Base-by-base conservation (phyloP, 495 filamentous ascomycete genomes). In the Collariella sp. region DNA sequence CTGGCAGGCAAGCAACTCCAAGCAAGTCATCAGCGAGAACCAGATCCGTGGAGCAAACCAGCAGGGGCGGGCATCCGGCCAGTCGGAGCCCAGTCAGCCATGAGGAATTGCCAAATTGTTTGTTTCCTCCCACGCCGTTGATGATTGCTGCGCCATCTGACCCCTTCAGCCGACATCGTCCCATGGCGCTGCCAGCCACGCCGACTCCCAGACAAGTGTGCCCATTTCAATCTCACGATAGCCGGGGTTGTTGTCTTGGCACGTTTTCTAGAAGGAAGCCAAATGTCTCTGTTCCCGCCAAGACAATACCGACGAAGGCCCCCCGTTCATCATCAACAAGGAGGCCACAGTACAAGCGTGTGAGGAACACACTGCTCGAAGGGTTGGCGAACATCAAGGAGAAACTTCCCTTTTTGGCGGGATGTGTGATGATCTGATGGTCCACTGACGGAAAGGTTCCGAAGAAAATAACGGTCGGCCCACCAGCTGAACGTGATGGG, bases 261-360 rank as follows among this genome's bases (percentile, higher is more conserved):
- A 15, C 16, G 18, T 19, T 34, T 55, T 55, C 52, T 55, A 42
- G 52, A 55, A 55, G 45, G 43, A 54, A n/a, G n/a, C n/a, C n/a
- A n/a, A 46, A 49, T 42, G 45, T 40, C 41, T 42, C 22, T 13
- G 11, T 15, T 52, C 40, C 26, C 18, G 45, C 52, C 45, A 48
- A 43, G 44, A 55, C 44, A 24, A 38, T 15, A 1, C 40, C 4
- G 18, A 7, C 9, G 40, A 13, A 29, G 23, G 29, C 18, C 10
- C 52, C 22, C 33, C 10, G 24, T 23, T 34, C 15, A 15, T 15
- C 20, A 9, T 18, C 51, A 16, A 20, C 7, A 5, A n/a, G 15
- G 24, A 16, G 1, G 9, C 16, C 10, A 39, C 13, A 26, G 24
- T 33, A 26, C 13, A n/a, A 40, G 38, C 18, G 38, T 12, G 15